Evolutionary conservation across 176 grass and related monocot genomes (phyloP).

Genomic region (Avena eriantha): DNA sequence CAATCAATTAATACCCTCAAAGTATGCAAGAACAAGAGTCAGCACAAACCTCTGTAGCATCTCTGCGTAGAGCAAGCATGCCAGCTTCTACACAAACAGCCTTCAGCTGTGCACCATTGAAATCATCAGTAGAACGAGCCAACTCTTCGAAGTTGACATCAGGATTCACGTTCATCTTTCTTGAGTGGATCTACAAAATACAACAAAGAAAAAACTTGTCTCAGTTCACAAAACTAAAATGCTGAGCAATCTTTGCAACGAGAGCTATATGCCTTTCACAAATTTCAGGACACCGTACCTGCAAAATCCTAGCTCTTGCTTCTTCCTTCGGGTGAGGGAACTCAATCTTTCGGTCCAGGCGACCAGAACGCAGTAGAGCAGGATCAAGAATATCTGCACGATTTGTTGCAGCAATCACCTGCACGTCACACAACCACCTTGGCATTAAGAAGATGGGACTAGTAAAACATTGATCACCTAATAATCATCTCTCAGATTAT

Average conservation of each 20-base stretch:
- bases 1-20: not conserved
- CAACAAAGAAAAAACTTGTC: conserved; percentile 15
- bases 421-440: not conserved
- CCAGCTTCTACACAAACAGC: conserved; percentile 96
- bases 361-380: conserved; percentile 78
- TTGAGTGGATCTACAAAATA: conserved; percentile 76
- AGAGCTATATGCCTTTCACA: not conserved
- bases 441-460: not conserved
- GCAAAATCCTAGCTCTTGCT: conserved; percentile 76
- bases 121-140: conserved; percentile 84
- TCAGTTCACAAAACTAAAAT: not conserved
- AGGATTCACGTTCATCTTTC: conserved; percentile 91
- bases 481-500: conserved; percentile 19
- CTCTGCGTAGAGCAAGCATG: conserved; percentile 85
- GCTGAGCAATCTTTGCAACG: not conserved
- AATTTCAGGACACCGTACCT: conserved; percentile 46
- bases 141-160: conserved; percentile 98
- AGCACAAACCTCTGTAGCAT: conserved; percentile 80
- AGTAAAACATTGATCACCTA: conserved; percentile 10
- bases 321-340: conserved; percentile 80
- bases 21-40: not conserved
- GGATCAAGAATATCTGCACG: conserved; percentile 84
- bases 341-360: conserved; percentile 81
- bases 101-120: conserved; percentile 91
- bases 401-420: conserved; percentile 92